These are phyloP conservation scores for Phytopythium oedochilum DNA, from an alignment of 352 stramenopile genomes.

Conservation along the genomic window DNA sequence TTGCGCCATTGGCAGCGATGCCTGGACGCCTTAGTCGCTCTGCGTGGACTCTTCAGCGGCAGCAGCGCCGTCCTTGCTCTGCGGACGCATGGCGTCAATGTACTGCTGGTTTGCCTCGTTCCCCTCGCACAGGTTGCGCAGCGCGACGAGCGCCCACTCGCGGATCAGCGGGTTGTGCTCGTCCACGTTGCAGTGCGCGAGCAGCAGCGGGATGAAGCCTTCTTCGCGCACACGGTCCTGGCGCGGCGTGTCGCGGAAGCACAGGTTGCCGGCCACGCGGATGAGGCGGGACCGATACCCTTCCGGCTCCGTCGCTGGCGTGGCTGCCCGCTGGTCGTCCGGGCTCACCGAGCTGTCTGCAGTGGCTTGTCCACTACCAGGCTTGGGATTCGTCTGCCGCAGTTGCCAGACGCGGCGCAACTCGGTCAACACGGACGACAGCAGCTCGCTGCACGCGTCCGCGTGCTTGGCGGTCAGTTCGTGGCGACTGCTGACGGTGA, in stretches of 20 bases:
- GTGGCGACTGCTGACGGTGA: constrained; percentile 23
- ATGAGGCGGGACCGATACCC: constrained; percentile 79
- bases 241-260: constrained; percentile 53
- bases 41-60: constrained; percentile 19
- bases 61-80: constrained; percentile 33
- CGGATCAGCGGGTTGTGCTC: constrained; percentile 83
- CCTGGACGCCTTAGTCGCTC: not conserved
- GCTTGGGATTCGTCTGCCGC: constrained; percentile 25
- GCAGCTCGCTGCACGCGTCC: constrained; percentile 12
- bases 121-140: constrained; percentile 87
- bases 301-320: constrained; percentile 29
- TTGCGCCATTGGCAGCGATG: not conserved
- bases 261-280: constrained; percentile 78
- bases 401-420: constrained; percentile 55
- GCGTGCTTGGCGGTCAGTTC: constrained; percentile 6
- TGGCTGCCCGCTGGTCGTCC: not conserved
- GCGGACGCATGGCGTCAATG: constrained; percentile 59
- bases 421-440: constrained; percentile 48
- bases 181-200: constrained; percentile 90
- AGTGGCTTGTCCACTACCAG: not conserved
- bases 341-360: constrained; percentile 1
- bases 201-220: constrained; percentile 72
- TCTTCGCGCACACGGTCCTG: constrained; percentile 79
- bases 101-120: constrained; percentile 71
- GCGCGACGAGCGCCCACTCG: constrained; percentile 86